Evolutionary conservation across 495 filamentous ascomycete genomes (phyloP).

Genomic region (Talaromyces adpressus): DNA sequence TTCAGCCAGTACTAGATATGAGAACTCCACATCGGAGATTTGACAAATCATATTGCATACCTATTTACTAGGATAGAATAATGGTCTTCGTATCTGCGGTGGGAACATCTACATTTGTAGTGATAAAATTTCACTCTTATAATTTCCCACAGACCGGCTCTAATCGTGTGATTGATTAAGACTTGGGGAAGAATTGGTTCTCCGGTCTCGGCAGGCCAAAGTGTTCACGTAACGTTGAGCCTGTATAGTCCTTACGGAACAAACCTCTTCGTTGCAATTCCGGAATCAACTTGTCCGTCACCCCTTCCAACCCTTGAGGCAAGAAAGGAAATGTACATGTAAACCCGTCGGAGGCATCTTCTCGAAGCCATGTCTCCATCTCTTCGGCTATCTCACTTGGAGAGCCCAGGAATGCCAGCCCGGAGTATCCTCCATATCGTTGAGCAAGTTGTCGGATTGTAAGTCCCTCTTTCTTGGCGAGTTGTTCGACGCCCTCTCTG

Average conservation of each 20-base stretch:
- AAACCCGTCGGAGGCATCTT: constrained; percentile 40
- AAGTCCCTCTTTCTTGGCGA: constrained; percentile 36
- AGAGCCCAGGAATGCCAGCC: constrained; percentile 46
- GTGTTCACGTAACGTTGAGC: constrained; percentile 39
- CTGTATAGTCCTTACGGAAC: constrained; percentile 40
- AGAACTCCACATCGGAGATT: too few species aligned
- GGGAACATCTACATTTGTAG: too few species aligned
- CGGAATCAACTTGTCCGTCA: constrained; percentile 38
- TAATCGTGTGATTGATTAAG: background rate
- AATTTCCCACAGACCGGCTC: background rate
- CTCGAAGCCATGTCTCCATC: constrained; percentile 38
- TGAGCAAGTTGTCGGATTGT: constrained; percentile 45
- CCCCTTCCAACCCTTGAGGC: constrained; percentile 46
- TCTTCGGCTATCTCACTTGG: constrained; percentile 41
- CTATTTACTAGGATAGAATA: too few species aligned
- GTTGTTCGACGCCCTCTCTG: constrained; percentile 32
- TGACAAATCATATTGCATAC: too few species aligned
- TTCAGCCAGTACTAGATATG: too few species aligned
- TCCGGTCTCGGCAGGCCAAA: constrained; percentile 41
- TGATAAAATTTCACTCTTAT: background rate
- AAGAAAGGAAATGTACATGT: constrained; percentile 42
- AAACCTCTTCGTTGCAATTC: constrained; percentile 44
- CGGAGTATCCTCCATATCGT: constrained; percentile 41
- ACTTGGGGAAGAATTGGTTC: constrained; percentile 39
- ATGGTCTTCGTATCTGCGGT: too few species aligned